phyloP scores from a whole-genome alignment of 176 grass and related monocot species.

The Eremochloa ophiuroides region DNA sequence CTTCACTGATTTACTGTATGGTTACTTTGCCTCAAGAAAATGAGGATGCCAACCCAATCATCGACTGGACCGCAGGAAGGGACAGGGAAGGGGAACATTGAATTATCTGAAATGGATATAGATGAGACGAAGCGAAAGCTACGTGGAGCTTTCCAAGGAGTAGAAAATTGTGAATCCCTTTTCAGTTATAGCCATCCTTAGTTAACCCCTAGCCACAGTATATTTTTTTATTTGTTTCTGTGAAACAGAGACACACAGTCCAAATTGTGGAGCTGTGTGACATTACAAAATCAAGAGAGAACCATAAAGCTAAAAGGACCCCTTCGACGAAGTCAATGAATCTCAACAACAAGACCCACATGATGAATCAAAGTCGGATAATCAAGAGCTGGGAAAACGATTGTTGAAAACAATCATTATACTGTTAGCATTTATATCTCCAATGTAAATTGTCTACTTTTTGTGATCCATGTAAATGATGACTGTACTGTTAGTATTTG shows the following conservation, averaged over 20 bases:
- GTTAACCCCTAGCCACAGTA: not conserved
- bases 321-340: too few relatives aligned
- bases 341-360: too few relatives aligned
- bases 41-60: conserved; percentile 8
- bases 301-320: too few relatives aligned
- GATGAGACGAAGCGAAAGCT: conserved; percentile 46
- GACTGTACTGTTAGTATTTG: too few relatives aligned
- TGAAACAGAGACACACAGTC: conserved; percentile 41
- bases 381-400: too few relatives aligned
- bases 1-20: not conserved
- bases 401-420: too few relatives aligned
- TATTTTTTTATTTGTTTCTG: conserved; percentile 4
- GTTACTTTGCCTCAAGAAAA: conserved; percentile 14
- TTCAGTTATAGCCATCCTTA: not conserved
- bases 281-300: conserved; percentile 38
- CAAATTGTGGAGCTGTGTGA: conserved; percentile 31
- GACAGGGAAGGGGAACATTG: conserved; percentile 3
- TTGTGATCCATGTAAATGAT: too few relatives aligned
- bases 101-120: conserved; percentile 8
- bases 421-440: too few relatives aligned
- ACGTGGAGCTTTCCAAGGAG: conserved; percentile 57
- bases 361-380: too few relatives aligned
- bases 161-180: conserved; percentile 41
- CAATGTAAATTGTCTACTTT: too few relatives aligned
- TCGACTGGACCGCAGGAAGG: not conserved